These are phyloP conservation scores for Penicillium occitanis DNA, from an alignment of 2,329 filamentous ascomycete genomes.

Conservation along the genomic window DNA sequence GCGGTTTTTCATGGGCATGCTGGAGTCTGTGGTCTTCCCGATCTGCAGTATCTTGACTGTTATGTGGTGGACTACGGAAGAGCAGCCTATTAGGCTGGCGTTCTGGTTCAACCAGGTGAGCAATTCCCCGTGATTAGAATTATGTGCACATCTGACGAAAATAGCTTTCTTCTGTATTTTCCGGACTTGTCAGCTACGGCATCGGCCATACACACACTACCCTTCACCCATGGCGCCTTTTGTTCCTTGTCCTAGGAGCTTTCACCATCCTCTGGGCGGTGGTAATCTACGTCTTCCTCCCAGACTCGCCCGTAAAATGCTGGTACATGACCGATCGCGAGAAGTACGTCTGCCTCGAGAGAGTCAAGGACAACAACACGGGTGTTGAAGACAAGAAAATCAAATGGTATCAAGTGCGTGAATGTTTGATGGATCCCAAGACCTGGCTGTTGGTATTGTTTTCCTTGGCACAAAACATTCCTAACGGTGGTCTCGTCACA, in stretches of 20 bases:
- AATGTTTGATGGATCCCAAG: conserved; percentile 38
- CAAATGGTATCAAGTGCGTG: conserved; percentile 45
- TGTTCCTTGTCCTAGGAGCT: conserved; percentile 28
- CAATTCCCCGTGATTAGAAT: conserved; percentile 18
- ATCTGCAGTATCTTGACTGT: conserved; percentile 19
- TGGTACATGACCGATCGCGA: conserved; percentile 27
- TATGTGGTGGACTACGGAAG: conserved; percentile 18
- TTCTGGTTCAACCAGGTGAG: conserved; percentile 21
- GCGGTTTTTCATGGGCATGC: conserved; percentile 20
- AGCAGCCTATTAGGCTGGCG: conserved; percentile 16
- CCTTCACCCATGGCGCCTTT: conserved; percentile 25
- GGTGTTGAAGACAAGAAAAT: conserved; percentile 42
- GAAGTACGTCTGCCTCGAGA: conserved; percentile 27
- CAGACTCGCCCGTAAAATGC: conserved; percentile 25
- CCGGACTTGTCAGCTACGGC: conserved; percentile 35
- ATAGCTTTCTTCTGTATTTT: conserved; percentile 33
- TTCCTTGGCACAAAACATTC: conserved; percentile 27
- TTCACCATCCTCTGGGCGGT: conserved; percentile 26
- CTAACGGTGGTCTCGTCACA: conserved; percentile 32
- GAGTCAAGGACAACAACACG: conserved; percentile 28
- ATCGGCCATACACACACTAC: conserved; percentile 35
- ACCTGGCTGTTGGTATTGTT: conserved; percentile 30
- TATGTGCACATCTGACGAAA: conserved; percentile 15
- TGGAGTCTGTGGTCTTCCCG: conserved; percentile 16
- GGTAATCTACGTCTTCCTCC: conserved; percentile 25